Base-by-base conservation (phyloP, 371 early-diverging fungal species). In the Lichtheimia hyalospora region DNA sequence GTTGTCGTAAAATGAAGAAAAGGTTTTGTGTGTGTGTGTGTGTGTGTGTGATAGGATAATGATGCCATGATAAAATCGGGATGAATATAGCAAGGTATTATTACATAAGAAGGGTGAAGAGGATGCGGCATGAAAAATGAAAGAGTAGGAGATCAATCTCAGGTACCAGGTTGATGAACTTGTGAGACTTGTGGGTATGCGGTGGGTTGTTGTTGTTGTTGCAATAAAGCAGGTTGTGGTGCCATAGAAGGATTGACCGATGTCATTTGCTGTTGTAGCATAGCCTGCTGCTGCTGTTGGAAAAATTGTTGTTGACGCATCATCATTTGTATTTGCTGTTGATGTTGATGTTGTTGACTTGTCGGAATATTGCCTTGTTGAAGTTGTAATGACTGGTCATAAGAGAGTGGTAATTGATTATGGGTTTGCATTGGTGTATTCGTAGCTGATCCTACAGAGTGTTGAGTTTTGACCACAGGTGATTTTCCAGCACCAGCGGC, bases 401-500 rank as follows among this genome's bases (percentile, higher is more conserved):
- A 40, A n/a, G 28, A 13, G 2, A 39, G 28, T 40, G 28, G 54
- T 18, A 54, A 27, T 15, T 54, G 54, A 40, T n/a, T 39, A 40
- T 25, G 54, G 8, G n/a, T 4, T 40, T 54, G 54, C 54, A 54
- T 54, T 15, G 54, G 60, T 12, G 60, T 52, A 41, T 39, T 41
- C 18, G 60, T 39, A 40, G 27, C 52, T 18, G 51, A 51, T 15
- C 23, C 51, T 44, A 52, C 21, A 23, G 39, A 20, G 27, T 39
- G 41, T 39, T 61, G 62, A 4, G 62, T 61, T 15, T 61, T 61
- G 18, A 61, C 62, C 8, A 61, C 56, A 16, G 62, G 62, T 15
- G 62, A 61, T n/a, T 40, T 55, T 27, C 23, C 50, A 8, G 39
- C 51, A 14, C 15, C 49, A 50, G n/a, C 21, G 14, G 18, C 3